These are phyloP conservation scores for Corylus heterophylla DNA, from an alignment of 306 rosid genomes.

Conservation along the genomic window DNA sequence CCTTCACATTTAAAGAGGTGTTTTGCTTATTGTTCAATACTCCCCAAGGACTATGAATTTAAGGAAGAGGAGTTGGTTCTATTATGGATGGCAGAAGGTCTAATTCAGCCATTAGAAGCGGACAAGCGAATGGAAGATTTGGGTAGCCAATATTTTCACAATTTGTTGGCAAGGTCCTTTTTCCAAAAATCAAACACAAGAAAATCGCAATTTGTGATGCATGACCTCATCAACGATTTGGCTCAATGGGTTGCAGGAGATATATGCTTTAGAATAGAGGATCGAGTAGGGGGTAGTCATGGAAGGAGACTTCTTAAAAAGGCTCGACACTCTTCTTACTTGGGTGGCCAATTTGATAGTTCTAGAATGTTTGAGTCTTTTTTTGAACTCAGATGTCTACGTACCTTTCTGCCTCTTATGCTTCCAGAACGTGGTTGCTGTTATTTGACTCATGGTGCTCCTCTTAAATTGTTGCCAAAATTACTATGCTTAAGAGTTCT, in stretches of 20 bases:
- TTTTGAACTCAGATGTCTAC: slow-evolving; percentile 20
- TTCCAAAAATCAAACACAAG: neutral
- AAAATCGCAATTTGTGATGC: neutral
- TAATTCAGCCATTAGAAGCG: neutral
- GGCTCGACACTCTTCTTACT: neutral
- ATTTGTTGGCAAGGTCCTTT: neutral
- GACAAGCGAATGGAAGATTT: neutral
- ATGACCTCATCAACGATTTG: slow-evolving; percentile 14
- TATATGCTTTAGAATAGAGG: fast-evolving
- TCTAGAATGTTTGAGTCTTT: neutral
- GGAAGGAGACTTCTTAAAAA: neutral
- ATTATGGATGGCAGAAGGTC: neutral
- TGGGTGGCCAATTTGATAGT: neutral
- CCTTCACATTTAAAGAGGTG: slow-evolving; percentile 3
- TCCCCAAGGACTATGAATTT: neutral
- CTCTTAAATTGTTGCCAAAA: neutral
- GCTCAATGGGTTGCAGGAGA: neutral
- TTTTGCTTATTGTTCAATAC: slow-evolving; percentile 15
- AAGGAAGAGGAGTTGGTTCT: neutral
- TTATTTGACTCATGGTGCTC: neutral
- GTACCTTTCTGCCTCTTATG: slow-evolving; percentile 53
- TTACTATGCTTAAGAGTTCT: neutral
- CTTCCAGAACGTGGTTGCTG: slow-evolving; percentile 30
- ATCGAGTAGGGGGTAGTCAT: no score
- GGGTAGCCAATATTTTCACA: neutral